These are phyloP conservation scores for Botryosphaeria dothidea DNA, from an alignment of 2,329 filamentous ascomycete species.

Conservation along the genomic window DNA sequence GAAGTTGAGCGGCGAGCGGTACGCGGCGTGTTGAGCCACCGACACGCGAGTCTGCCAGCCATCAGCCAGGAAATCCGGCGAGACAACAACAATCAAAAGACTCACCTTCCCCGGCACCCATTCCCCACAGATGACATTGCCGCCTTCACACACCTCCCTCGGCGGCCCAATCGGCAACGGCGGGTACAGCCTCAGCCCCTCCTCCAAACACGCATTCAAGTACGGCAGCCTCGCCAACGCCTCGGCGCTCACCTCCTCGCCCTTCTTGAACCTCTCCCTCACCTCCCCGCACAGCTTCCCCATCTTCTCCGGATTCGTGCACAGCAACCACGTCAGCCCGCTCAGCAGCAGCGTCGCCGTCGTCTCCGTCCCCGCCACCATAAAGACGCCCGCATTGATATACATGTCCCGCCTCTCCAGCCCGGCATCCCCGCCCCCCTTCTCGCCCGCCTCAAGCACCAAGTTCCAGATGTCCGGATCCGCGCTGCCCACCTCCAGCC, in stretches of 20 bases:
- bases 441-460: conserved; percentile 28
- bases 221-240: conserved; percentile 35
- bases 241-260: conserved; percentile 39
- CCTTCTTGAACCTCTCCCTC: conserved; percentile 23
- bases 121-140: conserved; percentile 39
- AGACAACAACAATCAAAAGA: too few relatives aligned
- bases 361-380: conserved; percentile 49
- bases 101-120: conserved; percentile 35
- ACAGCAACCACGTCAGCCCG: conserved; percentile 38
- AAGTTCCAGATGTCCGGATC: conserved; percentile 40
- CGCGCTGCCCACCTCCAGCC: conserved; percentile 24
- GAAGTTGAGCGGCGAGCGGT: conserved; percentile 32
- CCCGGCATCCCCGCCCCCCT: too few relatives aligned
- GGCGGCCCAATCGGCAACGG: conserved; percentile 39
- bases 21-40: conserved; percentile 12
- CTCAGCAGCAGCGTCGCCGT: conserved; percentile 44
- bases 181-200: conserved; percentile 44
- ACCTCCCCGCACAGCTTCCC: conserved; percentile 31
- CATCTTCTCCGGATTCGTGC: conserved; percentile 29
- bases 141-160: conserved; percentile 34
- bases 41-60: conserved; percentile 25
- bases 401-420: conserved; percentile 39
- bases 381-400: conserved; percentile 38
- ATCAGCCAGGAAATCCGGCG: too few relatives aligned
- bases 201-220: conserved; percentile 42